These are phyloP conservation scores for Fusarium palustre DNA, from an alignment of 2,329 filamentous ascomycete genomes.

Conservation along the genomic window DNA sequence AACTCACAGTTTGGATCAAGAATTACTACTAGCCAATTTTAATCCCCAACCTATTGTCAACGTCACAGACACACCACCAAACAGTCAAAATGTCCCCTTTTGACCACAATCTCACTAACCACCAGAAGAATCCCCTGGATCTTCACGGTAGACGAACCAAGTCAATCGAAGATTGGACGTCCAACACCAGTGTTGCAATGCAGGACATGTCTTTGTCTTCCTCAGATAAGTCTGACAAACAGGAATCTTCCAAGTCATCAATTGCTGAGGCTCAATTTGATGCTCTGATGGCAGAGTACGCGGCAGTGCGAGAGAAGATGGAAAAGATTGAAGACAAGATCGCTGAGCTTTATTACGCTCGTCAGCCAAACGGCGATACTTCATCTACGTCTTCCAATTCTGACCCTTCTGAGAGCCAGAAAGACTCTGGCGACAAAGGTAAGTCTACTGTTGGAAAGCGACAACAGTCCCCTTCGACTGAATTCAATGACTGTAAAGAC, in stretches of 20 bases:
- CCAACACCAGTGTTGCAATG: neutral
- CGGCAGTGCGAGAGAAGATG: neutral
- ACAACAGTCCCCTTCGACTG: neutral
- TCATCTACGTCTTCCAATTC: too few species aligned
- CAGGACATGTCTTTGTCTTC: too few species aligned
- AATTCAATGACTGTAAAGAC: too few species aligned
- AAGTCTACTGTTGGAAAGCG: neutral
- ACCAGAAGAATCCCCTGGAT: accelerated
- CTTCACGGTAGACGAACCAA: neutral
- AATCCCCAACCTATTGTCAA: too few species aligned
- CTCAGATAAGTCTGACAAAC: neutral
- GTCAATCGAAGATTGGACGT: neutral
- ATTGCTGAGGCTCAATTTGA: neutral
- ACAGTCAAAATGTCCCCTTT: neutral
- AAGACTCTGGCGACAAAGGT: accelerated
- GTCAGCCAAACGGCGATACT: neutral
- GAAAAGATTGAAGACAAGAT: neutral
- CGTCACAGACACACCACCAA: neutral
- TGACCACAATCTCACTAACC: accelerated
- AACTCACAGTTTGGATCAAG: neutral
- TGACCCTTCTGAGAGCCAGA: neutral
- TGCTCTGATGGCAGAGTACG: neutral
- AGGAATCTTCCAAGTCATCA: neutral
- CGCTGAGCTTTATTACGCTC: neutral
- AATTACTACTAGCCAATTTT: neutral